Base-by-base conservation (phyloP, 192 early-diverging fungal genomes). In the Funneliformis geosporum region DNA sequence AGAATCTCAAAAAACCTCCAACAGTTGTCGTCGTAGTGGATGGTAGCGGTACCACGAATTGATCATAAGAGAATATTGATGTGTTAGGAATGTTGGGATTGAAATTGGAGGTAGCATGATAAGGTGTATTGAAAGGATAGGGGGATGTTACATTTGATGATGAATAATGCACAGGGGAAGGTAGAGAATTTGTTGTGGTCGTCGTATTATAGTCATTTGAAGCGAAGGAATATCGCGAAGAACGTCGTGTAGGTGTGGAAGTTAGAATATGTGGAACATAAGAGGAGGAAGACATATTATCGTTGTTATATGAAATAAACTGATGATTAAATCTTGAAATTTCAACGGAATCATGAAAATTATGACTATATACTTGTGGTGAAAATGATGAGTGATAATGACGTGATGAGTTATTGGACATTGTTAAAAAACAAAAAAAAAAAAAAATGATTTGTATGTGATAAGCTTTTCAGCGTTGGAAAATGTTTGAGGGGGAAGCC, bases 181-280 rank as follows among this genome's bases (percentile, higher is more conserved):
- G 18, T 7, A 16, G 21, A 55, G 21, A 55, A 55, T 55, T 55
- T 33, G 33, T 8, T 14, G 14, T 12, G 18, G 12, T 38, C 1
- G 64, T 16, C 1, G 5, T 66, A 66, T 16, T 23, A 66, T 21
- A 7, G 33, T 10, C 12, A 27, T 66, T 28, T 33, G 27, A 27
- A 66, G 28, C 64, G 64, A 66, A 66, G 33, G 64, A 66, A 66
- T 66, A 66, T 18, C 64, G 33, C 11, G 64, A 66, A 66, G 64
- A 66, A 66, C 64, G 64, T 33, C 27, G 8, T 14, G 64, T 38
- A 38, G 64, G 50, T 5, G 16, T 55, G 7, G 21, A 55, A 21
- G 16, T 55, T 1, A 21, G 0, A 6, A 21, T 55, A 55, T 1
- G 50, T 55, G 16, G 50, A 55, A 21, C 50, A 55, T 55, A 55